Conservation (phyloP, 2,329 filamentous ascomycete genomes). For the Diaporthe destruens region DNA sequence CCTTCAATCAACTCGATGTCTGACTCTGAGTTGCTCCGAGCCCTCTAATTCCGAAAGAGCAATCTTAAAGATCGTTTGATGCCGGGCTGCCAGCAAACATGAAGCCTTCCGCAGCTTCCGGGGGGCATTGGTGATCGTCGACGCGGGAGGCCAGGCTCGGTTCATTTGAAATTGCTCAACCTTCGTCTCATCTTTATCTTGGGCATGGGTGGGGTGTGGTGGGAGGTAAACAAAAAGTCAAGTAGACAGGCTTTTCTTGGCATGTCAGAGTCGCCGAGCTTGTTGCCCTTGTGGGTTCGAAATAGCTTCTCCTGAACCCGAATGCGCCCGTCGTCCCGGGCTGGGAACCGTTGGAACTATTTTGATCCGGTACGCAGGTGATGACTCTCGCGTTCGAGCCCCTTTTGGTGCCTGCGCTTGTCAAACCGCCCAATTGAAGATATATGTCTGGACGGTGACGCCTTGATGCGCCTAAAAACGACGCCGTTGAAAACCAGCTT, state of each 20-base stretch:
- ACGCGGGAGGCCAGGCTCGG: background rate
- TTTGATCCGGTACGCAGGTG: background rate
- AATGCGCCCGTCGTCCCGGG: background rate
- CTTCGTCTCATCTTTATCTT: constrained; percentile 28
- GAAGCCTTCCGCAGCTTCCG: constrained; percentile 24
- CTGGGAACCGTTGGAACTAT: background rate
- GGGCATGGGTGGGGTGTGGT: constrained; percentile 11
- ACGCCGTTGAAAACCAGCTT: constrained; percentile 6
- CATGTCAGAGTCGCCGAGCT: constrained; percentile 30
- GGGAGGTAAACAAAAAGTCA: background rate
- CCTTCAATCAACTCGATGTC: background rate
- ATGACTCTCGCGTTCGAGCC: background rate
- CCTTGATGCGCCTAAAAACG: background rate
- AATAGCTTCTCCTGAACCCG: background rate
- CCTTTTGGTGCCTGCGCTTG: background rate
- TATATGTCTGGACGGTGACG: background rate
- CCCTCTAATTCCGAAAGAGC: background rate
- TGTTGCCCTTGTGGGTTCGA: background rate
- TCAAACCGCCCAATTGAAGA: background rate
- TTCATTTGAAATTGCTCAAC: background rate
- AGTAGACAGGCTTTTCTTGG: constrained; percentile 13
- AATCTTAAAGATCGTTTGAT: constrained; percentile 24
- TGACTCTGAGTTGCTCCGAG: background rate
- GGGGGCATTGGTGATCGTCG: constrained; percentile 18
- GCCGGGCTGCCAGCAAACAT: background rate